Evolutionary conservation across 805 yeast species (phyloP).

Genomic region (Citeromyces matritensis): DNA sequence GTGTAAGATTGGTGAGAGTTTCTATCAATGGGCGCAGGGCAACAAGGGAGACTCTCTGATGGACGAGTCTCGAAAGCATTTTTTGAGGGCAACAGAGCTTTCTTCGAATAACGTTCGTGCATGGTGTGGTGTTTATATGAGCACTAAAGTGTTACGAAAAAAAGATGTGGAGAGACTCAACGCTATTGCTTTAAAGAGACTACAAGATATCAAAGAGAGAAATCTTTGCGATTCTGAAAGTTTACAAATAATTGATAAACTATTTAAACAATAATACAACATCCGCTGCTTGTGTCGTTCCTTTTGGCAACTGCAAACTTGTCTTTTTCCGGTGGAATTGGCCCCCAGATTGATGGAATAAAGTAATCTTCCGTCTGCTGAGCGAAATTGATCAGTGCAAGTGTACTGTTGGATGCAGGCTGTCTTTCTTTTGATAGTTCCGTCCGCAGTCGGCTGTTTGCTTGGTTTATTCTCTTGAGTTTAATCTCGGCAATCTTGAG

Average conservation of each 20-base stretch:
- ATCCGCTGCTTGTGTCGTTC: not conserved
- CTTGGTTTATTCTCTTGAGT: constrained; percentile 34
- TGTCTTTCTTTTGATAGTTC: constrained; percentile 33
- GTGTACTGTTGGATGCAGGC: constrained; percentile 26
- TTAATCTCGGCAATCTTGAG: constrained; percentile 30
- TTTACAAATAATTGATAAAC: not conserved
- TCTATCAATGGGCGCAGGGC: not conserved
- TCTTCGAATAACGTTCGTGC: constrained; percentile 54
- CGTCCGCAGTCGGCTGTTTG: constrained; percentile 29
- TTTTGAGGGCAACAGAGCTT: constrained; percentile 61
- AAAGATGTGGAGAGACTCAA: not conserved
- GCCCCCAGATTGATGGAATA: constrained; percentile 2
- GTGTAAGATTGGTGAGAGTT: constrained; percentile 48
- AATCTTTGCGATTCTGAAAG: not conserved
- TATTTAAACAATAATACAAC: constrained; percentile 1
- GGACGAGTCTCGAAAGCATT: constrained; percentile 24
- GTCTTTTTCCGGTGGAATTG: constrained; percentile 1
- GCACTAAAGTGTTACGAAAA: not conserved
- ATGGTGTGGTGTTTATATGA: constrained; percentile 48
- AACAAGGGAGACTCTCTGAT: constrained; percentile 2
- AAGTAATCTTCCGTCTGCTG: not conserved
- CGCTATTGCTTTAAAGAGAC: not conserved
- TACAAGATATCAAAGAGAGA: not conserved
- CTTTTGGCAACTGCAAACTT: not conserved
- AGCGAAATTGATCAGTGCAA: constrained; percentile 1